Percentiles rank a stretch among this genome's conserved stretches.
phyloP scores from a whole-genome alignment of 345 rosid species.

The Pseudoturritis turrita region DNA sequence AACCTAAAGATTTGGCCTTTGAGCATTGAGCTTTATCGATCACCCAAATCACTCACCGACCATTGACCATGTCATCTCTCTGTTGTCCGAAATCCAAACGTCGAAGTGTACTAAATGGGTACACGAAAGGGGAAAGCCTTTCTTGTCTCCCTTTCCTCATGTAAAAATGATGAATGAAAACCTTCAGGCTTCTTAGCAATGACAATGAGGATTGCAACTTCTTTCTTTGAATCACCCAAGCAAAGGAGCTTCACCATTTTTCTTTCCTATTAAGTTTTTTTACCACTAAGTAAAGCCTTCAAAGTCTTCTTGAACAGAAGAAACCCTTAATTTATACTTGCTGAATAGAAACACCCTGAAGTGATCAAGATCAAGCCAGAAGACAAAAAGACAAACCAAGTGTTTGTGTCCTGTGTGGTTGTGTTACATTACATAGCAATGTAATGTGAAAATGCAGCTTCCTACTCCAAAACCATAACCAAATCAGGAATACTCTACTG shows the following conservation, averaged over 20 bases:
- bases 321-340: neutral
- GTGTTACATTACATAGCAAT: constrained; percentile 5
- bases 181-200: neutral
- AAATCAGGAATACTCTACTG: neutral
- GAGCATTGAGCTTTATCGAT: neutral
- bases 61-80: constrained; percentile 8
- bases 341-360: neutral
- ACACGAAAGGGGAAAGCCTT: constrained; percentile 7
- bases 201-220: constrained; percentile 4
- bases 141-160: constrained; percentile 15
- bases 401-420: neutral
- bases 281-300: no score
- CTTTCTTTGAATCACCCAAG: neutral
- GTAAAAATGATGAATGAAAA: neutral
- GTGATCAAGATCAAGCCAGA: neutral
- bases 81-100: neutral
- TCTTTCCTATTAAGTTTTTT: neutral
- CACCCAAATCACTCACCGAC: constrained; percentile 9
- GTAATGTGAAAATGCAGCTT: constrained; percentile 10
- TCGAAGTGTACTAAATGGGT: neutral
- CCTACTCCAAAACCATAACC: constrained; percentile 10
- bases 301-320: no score
- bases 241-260: neutral
- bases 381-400: constrained; percentile 13
- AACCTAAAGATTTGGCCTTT: constrained; percentile 27